Base-by-base conservation (phyloP, 2,329 filamentous ascomycete species). In the Curvularia spicifera region DNA sequence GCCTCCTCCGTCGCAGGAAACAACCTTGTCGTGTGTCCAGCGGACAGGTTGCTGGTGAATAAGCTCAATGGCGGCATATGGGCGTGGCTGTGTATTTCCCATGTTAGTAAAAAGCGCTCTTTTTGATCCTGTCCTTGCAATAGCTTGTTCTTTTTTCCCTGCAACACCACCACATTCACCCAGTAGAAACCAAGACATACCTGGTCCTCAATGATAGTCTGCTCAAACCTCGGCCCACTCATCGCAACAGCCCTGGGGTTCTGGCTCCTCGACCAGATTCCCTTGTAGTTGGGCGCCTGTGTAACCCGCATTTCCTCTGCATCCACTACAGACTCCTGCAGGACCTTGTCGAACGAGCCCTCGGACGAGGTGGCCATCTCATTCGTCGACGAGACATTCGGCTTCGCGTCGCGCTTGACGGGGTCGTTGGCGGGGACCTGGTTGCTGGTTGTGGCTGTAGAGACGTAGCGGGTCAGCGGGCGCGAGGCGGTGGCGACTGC, bases 41-140 rank as follows among this genome's bases (percentile, higher is more conserved):
- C 87, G 86, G 35, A 99, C 95, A 20, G 93, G 94, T 79, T 97
- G 90, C 83, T 93, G 89, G 84, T 99, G 95, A 73, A 98, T 93
- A 77, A 99, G 87, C 69, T 96, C 91, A 73, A 99, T 99, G 62
- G 95, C 95, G 31, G 95, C 89, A 73, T 88, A 84, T 29, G 95
- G 90, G 81, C 89, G 90, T 64, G 95, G 95, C 95, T 98, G 75
- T 61, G 59, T 48, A 28, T 22, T 15, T 26, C 18, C 26, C 26
- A 5, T 44, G 48, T 71, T 47, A 76, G 72, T 69, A 49, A 60
- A 49, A 59, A 53, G 60, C 1, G 42, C 28, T 15, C n/a, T 37
- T n/a, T 28, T 31, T 50, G 37, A 51, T 33, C 22, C 45, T 42
- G 8, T 55, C 44, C 46, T 50, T 50, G 44, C 13, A 28, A 15